phyloP scores from a whole-genome alignment of 257 asterid species.

The Pogostemon cablin region DNA sequence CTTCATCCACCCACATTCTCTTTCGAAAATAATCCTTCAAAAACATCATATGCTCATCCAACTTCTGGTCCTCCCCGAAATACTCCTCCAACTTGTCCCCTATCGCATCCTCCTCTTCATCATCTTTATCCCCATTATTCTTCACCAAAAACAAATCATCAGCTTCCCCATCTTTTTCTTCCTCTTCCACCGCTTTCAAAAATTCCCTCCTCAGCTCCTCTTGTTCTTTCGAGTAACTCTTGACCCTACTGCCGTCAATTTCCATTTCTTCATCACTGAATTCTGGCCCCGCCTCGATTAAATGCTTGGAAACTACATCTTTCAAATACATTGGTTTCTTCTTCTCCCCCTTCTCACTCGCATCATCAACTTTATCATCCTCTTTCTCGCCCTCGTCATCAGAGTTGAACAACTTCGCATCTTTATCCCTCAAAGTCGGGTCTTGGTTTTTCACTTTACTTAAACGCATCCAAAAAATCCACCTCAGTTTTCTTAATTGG shows the following conservation, averaged over 20 bases:
- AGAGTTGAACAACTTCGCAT: constrained; percentile 63
- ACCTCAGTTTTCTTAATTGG: constrained; percentile 46
- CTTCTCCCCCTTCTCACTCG: constrained; percentile 34
- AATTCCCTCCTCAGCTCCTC: constrained; percentile 60
- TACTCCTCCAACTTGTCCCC: constrained; percentile 56
- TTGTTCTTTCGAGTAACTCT: constrained; percentile 69
- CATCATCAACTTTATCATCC: constrained; percentile 25
- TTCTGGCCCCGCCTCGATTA: constrained; percentile 75
- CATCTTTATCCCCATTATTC: constrained; percentile 35
- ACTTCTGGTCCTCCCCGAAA: constrained; percentile 70
- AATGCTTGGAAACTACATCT: constrained; percentile 70
- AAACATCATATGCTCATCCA: constrained; percentile 56
- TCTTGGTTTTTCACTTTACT: constrained; percentile 62
- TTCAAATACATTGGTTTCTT: constrained; percentile 74
- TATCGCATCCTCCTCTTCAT: constrained; percentile 42
- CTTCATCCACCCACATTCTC: constrained; percentile 64
- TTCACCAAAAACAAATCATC: constrained; percentile 65
- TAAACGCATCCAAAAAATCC: constrained; percentile 63
- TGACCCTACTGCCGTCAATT: constrained; percentile 39
- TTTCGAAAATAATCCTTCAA: constrained; percentile 65
- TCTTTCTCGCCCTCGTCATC: constrained; percentile 30
- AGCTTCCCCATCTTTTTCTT: constrained; percentile 37
- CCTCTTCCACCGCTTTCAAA: constrained; percentile 51
- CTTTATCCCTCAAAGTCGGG: constrained; percentile 57
- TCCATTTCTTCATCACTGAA: constrained; percentile 48